Evolutionary conservation across 192 early-diverging fungal genomes (phyloP).

Genomic region (Backusella sp.): DNA sequence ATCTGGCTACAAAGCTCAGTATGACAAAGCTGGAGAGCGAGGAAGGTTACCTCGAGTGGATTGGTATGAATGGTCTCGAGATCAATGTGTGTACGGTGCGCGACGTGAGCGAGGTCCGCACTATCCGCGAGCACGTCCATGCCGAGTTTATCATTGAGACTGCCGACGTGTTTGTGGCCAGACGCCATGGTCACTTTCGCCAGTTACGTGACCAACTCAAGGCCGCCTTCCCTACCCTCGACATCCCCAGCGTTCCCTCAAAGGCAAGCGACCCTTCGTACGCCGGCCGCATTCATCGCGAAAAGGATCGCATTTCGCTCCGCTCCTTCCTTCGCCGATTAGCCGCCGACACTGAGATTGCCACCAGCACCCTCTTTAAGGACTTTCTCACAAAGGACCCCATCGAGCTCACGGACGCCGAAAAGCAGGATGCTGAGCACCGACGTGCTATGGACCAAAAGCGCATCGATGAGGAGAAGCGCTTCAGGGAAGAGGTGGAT

Average conservation of each 20-base stretch:
- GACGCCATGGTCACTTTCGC: slow-evolving; percentile 47
- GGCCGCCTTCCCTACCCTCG: slow-evolving; percentile 41
- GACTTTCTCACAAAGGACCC: slow-evolving; percentile 45
- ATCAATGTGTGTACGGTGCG: slow-evolving; percentile 49
- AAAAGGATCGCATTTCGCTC: slow-evolving; percentile 51
- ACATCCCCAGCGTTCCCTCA: slow-evolving; percentile 44
- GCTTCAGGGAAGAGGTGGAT: slow-evolving; percentile 47
- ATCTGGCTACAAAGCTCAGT: background rate
- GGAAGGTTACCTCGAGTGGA: slow-evolving; percentile 15
- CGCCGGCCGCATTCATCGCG: slow-evolving; percentile 27
- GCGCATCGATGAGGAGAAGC: slow-evolving; percentile 40
- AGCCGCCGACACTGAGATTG: slow-evolving; percentile 30
- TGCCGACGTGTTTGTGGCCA: slow-evolving; percentile 32
- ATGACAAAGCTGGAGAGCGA: slow-evolving; percentile 15
- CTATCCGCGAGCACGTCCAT: slow-evolving; percentile 43
- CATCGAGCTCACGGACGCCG: slow-evolving; percentile 36
- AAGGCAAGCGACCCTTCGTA: slow-evolving; percentile 35
- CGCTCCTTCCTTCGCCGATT: slow-evolving; percentile 44
- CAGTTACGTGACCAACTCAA: slow-evolving; percentile 39
- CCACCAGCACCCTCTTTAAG: slow-evolving; percentile 30
- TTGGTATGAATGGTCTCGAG: slow-evolving; percentile 34
- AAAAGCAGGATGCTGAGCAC: slow-evolving; percentile 36
- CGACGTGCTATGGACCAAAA: slow-evolving; percentile 40
- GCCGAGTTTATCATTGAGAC: slow-evolving; percentile 45
- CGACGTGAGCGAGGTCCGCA: slow-evolving; percentile 34